Evolutionary conservation across 2,329 filamentous ascomycete genomes (phyloP).

Genomic region (Colletotrichum liaoningense): DNA sequence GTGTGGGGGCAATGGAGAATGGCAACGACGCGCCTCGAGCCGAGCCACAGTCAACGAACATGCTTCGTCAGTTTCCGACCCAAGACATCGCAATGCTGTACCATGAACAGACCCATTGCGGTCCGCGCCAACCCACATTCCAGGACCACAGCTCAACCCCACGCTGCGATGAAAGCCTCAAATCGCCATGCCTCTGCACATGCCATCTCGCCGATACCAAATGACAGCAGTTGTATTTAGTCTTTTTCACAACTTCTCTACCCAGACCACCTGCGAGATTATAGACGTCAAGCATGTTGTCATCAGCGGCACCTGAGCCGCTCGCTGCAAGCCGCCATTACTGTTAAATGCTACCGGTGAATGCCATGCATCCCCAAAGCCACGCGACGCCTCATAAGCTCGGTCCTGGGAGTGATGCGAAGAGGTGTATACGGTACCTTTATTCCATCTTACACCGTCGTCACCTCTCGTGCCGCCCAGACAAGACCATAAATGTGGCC

Average conservation of each 20-base stretch:
- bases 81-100: neutral
- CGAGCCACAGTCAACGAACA: neutral
- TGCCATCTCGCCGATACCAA: neutral
- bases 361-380: neutral
- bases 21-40: neutral
- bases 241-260: neutral
- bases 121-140: slow-evolving; percentile 1
- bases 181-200: neutral
- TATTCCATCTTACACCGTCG: neutral
- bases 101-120: neutral
- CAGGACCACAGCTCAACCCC: neutral
- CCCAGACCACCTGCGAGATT: neutral
- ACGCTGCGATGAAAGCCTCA: neutral
- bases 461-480: neutral
- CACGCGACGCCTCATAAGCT: neutral
- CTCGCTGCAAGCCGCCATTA: neutral
- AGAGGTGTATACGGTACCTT: neutral
- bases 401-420: neutral
- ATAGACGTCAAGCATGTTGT: neutral
- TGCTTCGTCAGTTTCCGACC: neutral
- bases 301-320: neutral
- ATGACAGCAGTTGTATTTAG: neutral
- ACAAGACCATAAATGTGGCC: neutral
- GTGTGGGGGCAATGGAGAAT: neutral
- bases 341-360: neutral